Evolutionary conservation across 2,329 filamentous ascomycete genomes (phyloP), one percentile per base, ranked within the genome.

Genomic region (Paramyrothecium sp.): DNA sequence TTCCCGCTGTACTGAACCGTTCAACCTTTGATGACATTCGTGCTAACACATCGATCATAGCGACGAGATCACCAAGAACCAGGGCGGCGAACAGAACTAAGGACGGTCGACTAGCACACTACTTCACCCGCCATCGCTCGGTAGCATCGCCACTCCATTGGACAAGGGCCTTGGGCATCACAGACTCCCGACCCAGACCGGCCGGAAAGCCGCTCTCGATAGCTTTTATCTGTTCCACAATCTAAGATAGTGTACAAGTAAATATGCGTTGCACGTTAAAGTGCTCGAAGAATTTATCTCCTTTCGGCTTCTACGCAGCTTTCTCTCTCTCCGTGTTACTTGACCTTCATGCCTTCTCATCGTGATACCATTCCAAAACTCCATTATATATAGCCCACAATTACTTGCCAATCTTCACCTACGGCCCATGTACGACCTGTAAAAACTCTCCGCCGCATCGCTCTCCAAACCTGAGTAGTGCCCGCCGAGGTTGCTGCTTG

Each of bases 371-470:
- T 26, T n/a, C 49, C 23, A 16, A 23, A 51, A 51, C 49, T 51
- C 49, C 49, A 51, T 7, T 22, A 19, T 50, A 5, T 26, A 30
- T 30, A 51, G 30, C 22, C 23, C 30, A 51, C 13, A 26, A 23
- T 23, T 8, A 19, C 21, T 16, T 20, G 5, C 7, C 20, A 11
- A 13, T 23, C 12, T 64, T 76, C 71, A 89, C 74, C 89, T 84
- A 63, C 90, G 81, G 46, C 89, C 90, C 79, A 92, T 87, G 75
- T 92, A 96, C 56, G 91, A 96, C 53, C 90, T 85, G 72, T 95
- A 96, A 75, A 98, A 97, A 73, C 92, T 91, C 69, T 97, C 92
- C 1, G 90, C 88, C 17, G 89, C 88, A 69, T 90, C 89, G 58
- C 81, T 85, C 59, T 90, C 89, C 11, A 81, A 77, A 12, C 82